phyloP scores from a whole-genome alignment of 2,329 filamentous ascomycete genomes.

The Aquanectria penicillioides region DNA sequence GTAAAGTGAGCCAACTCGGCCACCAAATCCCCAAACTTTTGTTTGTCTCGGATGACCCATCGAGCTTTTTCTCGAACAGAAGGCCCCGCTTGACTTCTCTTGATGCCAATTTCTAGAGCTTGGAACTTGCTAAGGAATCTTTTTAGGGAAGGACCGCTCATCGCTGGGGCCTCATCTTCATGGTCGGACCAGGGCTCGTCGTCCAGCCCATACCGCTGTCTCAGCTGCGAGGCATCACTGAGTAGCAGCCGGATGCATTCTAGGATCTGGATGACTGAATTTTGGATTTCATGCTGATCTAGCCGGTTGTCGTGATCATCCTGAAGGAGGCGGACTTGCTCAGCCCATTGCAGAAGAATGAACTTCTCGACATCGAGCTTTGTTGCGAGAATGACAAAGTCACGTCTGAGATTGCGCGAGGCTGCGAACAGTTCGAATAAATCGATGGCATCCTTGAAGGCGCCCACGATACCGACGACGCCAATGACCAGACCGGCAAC shows the following conservation, averaged over 20 bases:
- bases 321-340: not conserved
- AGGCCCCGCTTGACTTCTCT: slow-evolving; percentile 67
- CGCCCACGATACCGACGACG: too few relatives aligned
- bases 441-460: too few relatives aligned
- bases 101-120: not conserved
- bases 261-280: not conserved
- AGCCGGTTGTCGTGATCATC: not conserved
- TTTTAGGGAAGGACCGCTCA: not conserved
- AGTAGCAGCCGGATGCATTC: not conserved
- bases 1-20: not conserved
- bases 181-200: not conserved
- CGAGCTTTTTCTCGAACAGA: not conserved
- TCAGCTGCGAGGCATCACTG: not conserved
- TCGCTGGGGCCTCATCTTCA: not conserved
- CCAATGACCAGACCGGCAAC: too few relatives aligned
- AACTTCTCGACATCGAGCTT: not conserved
- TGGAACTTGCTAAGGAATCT: not conserved
- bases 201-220: not conserved
- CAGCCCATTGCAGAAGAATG: not conserved
- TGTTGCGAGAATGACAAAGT: not conserved
- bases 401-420: too few relatives aligned
- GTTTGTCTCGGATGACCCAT: slow-evolving; percentile 9
- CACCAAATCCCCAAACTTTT: slow-evolving; percentile 1
- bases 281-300: not conserved
- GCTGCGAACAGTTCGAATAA: too few relatives aligned